Base-by-base conservation (phyloP, 2,329 filamentous ascomycete species). In the Myriosclerotinia curreyana region DNA sequence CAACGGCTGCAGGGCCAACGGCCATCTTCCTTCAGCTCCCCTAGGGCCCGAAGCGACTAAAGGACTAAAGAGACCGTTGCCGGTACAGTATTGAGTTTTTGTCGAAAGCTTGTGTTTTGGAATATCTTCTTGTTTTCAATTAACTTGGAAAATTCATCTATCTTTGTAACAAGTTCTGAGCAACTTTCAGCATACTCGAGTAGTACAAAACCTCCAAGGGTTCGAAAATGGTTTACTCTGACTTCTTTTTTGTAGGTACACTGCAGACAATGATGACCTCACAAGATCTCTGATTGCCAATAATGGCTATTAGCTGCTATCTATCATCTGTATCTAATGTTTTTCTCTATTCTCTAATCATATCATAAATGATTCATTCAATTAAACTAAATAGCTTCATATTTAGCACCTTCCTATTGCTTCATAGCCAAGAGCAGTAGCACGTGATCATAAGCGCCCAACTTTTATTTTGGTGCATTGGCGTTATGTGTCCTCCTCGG, bases 401-500 rank as follows among this genome's bases (percentile, higher is more conserved):
- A 14, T 36, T 48, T 28, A 48, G 36, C 42, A 58, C 55, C 49
- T 62, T 62, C 22, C 51, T 48, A 28, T 56, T 40, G 40, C 31
- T 42, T 40, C 52, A 58, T 58, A 15, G 17, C 9, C 3, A 20
- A 17, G 14, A 42, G 14, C 6, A 25, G 20, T 6, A 7, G 12
- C 55, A 63, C 61, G 61, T 63, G 61, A 63, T 22, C 42, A 36
- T 14, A 28, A 62, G 40, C 38, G 36, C 40, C 49, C n/a, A n/a
- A 49, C 14, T 28, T 22, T 48, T 56, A 62, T 28, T 62, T 55
- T 55, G 34, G 40, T 58, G 60, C 42, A 31, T 50, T 59, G 61
- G 22, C 61, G 44, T 63, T 63, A 63, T 58, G 61, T 63, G 61
- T 63, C 61, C 61, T 59, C 36, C 44, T 63, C 25, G 52, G 34